Evolutionary conservation across 1,284 basidiomycete species (phyloP).

Genomic region (Irpex sp.): DNA sequence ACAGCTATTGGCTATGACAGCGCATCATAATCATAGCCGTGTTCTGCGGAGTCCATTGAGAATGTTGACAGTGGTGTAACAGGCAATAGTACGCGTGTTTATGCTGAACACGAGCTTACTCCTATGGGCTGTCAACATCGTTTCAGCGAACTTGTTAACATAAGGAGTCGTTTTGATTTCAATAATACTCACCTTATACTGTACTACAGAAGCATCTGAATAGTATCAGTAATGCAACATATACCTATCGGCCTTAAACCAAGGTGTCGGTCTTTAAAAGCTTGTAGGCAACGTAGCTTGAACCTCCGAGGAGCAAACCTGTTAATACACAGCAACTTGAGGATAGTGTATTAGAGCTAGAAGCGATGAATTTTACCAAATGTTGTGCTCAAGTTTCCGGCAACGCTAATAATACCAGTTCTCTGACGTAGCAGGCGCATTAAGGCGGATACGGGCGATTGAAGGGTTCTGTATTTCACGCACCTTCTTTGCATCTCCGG

Average conservation of each 20-base stretch:
- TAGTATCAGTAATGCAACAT: background rate
- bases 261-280: background rate
- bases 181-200: no score
- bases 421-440: no score
- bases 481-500: conserved; percentile 41
- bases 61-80: no score
- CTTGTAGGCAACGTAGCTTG: background rate
- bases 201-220: no score
- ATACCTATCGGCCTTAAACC: background rate
- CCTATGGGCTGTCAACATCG: no score
- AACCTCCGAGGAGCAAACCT: background rate
- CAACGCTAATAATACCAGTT: background rate
- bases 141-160: no score
- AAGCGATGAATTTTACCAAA: background rate
- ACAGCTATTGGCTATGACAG: no score
- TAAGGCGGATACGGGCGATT: background rate
- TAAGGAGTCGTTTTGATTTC: no score
- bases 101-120: no score
- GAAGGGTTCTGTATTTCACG: background rate
- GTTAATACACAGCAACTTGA: background rate
- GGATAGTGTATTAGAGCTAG: background rate
- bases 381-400: background rate
- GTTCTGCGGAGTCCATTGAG: no score
- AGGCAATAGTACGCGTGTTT: no score
- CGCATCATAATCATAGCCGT: no score